Base-by-base conservation (phyloP, 805 yeast species). In the Candida adriatica region DNA sequence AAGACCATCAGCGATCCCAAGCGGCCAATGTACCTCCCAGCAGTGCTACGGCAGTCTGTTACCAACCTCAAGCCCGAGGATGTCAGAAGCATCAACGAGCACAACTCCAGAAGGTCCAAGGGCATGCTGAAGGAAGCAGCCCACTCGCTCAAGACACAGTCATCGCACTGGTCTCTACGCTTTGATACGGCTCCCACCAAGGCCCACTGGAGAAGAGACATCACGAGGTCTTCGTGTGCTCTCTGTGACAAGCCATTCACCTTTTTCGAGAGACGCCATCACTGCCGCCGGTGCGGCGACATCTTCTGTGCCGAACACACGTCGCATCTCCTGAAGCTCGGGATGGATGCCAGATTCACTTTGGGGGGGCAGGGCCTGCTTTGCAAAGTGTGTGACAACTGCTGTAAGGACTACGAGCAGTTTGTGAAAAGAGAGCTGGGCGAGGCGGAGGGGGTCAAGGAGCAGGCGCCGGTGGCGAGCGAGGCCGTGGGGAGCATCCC, bases 21-120 rank as follows among this genome's bases (percentile, higher is more conserved):
- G 53, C 80, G 84, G 48, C 96, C 96, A 8, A 62, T 88, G 62
- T 88, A 86, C 49, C 67, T 82, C 0, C 97, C 97, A 0, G 96
- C 96, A 0, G 97, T 88, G 8, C 63, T 88, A 31, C 69, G 84
- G 43, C 68, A 69, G 9, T 56, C 67, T 0, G 56, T 53, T 35
- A 64, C 70, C 2, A 64, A 64, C 30, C 46, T 64, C 26, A 63
- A 62, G 13, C 60, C 57, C n/a, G 67, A 62, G 28, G 66, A 61
- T 35, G 37, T 62, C 14, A 30, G 38, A 17, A 39, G 42, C 18
- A 51, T 51, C 14, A 53, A 51, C 46, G 51, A 56, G 36, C 47
- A 53, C 35, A 38, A 53, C 44, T 39, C 45, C 0, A 37, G 43
- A 24, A 45, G 41, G 25, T 37, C 45, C 14, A 46, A 46, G 30